Conservation (phyloP, 768 basidiomycete species). For the Naematelia aurantialba region DNA sequence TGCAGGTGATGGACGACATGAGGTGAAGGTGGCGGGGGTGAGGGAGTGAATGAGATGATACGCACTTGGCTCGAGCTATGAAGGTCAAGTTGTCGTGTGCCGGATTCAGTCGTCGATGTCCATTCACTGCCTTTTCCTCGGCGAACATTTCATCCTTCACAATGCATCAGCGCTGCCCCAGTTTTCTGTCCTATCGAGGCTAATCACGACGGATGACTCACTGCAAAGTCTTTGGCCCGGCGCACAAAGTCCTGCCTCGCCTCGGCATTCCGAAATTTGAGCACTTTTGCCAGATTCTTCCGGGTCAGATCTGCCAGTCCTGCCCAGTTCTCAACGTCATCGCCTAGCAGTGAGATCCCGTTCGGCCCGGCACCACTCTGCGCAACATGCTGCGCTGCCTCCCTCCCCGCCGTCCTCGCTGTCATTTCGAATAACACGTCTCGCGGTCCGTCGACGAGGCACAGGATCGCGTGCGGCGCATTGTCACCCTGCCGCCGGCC, state of each 20-base stretch:
- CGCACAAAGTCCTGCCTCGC: slow-evolving; percentile 30
- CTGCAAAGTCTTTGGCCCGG: slow-evolving; percentile 41
- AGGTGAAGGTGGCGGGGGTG: too few relatives aligned
- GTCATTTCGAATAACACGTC: slow-evolving; percentile 87
- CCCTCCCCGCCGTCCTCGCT: slow-evolving; percentile 80
- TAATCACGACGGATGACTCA: slow-evolving; percentile 20
- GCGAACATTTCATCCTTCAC: slow-evolving; percentile 5
- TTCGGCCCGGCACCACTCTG: slow-evolving; percentile 45
- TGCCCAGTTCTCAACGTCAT: slow-evolving; percentile 11
- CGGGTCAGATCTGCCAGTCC: slow-evolving; percentile 35
- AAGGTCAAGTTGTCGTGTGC: neutral
- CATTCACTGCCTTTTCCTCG: slow-evolving; percentile 11
- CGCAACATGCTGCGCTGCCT: slow-evolving; percentile 48
- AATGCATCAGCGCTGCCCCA: neutral
- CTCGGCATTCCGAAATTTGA: slow-evolving; percentile 35
- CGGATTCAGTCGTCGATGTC: slow-evolving; percentile 6
- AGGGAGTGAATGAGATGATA: neutral
- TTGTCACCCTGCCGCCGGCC: slow-evolving; percentile 90
- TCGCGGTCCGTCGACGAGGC: slow-evolving; percentile 88
- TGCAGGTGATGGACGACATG: too few relatives aligned
- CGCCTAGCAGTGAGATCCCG: neutral
- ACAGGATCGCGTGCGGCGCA: slow-evolving; percentile 84
- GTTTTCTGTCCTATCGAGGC: neutral
- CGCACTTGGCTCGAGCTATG: slow-evolving; percentile 5
- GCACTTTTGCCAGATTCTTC: slow-evolving; percentile 30